A percentile compares a stretch with the other conserved stretches of the same genome.
These are phyloP conservation scores for Hymenoscyphus linearis DNA, from an alignment of 2,329 filamentous ascomycete genomes.

Conservation along the genomic window DNA sequence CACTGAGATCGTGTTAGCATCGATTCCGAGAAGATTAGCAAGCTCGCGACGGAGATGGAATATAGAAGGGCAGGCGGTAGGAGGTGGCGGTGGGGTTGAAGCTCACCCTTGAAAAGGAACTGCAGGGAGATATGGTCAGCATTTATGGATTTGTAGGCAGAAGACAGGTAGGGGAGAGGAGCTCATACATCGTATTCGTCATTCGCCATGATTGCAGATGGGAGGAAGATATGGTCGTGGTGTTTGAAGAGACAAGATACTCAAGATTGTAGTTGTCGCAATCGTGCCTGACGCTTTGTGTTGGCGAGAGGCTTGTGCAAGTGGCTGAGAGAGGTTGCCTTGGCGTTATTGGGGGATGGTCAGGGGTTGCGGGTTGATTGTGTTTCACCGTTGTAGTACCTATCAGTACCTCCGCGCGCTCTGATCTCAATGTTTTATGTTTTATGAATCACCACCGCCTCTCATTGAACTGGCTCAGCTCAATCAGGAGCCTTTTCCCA, in stretches of 20 bases:
- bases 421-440: too few species aligned
- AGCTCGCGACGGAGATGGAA: conserved; percentile 26
- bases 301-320: conserved; percentile 1
- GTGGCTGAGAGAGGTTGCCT: too few species aligned
- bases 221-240: conserved; percentile 22
- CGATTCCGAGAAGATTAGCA: background rate
- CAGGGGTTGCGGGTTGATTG: too few species aligned
- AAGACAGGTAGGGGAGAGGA: conserved; percentile 18
- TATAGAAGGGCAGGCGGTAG: conserved; percentile 21
- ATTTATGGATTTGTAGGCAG: conserved; percentile 26
- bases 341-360: too few species aligned
- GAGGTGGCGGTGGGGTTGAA: conserved; percentile 20
- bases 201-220: conserved; percentile 76
- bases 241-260: conserved; percentile 14
- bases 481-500: too few species aligned
- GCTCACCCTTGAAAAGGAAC: conserved; percentile 97
- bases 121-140: conserved; percentile 41
- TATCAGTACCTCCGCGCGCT: too few species aligned
- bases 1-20: conserved; percentile 48
- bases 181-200: conserved; percentile 97
- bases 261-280: conserved; percentile 8
- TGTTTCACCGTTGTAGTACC: too few species aligned
- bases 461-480: too few species aligned
- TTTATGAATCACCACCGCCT: too few species aligned
- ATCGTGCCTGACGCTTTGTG: conserved; percentile 4